Percentiles rank a stretch among this genome's conserved stretches.
Conservation (phyloP, 371 early-diverging fungal species). For the Zychaea mexicana region DNA sequence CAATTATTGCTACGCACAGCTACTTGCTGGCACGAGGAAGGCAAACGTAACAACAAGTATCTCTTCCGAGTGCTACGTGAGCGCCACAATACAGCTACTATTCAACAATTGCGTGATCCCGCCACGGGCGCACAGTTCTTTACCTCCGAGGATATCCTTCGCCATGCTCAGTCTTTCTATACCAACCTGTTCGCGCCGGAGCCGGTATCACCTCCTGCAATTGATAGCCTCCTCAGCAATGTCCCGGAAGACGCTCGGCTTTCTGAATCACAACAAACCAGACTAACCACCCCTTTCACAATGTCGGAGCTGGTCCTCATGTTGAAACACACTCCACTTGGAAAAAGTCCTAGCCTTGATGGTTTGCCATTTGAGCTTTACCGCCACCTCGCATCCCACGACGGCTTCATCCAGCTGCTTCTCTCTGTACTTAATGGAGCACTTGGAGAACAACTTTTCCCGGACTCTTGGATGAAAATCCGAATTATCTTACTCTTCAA, state of each 20-base stretch:
- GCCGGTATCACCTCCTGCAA: background rate
- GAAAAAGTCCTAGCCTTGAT: constrained; percentile 29
- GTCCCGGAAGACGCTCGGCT: background rate
- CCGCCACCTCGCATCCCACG: background rate
- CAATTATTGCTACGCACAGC: constrained; percentile 8
- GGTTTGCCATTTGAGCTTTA: constrained; percentile 37
- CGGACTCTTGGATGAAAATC: background rate
- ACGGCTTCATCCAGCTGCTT: background rate
- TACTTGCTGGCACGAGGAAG: constrained; percentile 28
- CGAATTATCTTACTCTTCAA: constrained; percentile 29
- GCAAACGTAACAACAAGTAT: constrained; percentile 29
- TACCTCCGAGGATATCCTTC: background rate
- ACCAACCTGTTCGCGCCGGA: constrained; percentile 10
- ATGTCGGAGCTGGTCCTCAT: background rate
- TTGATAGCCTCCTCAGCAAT: background rate
- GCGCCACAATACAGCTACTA: constrained; percentile 11
- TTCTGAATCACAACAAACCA: fast-evolving
- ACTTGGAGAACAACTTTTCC: background rate
- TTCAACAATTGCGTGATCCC: constrained; percentile 6
- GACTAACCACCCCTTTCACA: background rate
- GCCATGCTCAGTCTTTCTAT: constrained; percentile 4
- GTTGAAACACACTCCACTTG: constrained; percentile 4
- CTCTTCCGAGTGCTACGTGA: constrained; percentile 21
- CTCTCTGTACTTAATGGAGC: constrained; percentile 17
- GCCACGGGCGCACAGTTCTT: background rate